phyloP scores from a whole-genome alignment of 2,329 filamentous ascomycete species.

The Blastomyces gilchristii region DNA sequence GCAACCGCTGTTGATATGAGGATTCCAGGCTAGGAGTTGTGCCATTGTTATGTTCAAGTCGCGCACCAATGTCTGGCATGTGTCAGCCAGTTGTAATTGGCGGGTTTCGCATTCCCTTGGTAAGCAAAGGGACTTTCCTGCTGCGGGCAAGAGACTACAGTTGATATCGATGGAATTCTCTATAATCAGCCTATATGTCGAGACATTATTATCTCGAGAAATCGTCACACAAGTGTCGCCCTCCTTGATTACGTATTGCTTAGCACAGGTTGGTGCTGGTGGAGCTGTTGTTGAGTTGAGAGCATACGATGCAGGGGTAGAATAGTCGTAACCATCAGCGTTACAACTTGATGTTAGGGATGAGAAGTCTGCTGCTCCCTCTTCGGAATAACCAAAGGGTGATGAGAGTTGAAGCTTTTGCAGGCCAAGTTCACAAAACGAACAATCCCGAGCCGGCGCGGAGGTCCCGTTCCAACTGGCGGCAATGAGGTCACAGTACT shows the following conservation, averaged over 20 bases:
- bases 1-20: slow-evolving; percentile 13
- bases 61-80: slow-evolving; percentile 9
- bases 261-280: slow-evolving; percentile 2
- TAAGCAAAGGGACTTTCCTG: slow-evolving; percentile 4
- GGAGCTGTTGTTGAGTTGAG: slow-evolving; percentile 7
- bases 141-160: background rate
- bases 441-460: slow-evolving; percentile 11
- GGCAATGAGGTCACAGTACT: background rate
- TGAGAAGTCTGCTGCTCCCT: slow-evolving; percentile 8
- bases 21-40: slow-evolving; percentile 16
- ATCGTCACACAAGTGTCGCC: slow-evolving; percentile 3
- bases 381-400: slow-evolving; percentile 14
- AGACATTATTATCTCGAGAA: background rate
- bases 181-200: background rate
- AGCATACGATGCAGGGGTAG: slow-evolving; percentile 10
- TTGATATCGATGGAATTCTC: background rate
- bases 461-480: background rate
- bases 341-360: slow-evolving; percentile 9
- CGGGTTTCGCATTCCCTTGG: slow-evolving; percentile 11
- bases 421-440: slow-evolving; percentile 12
- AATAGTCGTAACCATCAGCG: slow-evolving; percentile 10
- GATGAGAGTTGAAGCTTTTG: slow-evolving; percentile 14
- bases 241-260: background rate
- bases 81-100: slow-evolving; percentile 11
- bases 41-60: slow-evolving; percentile 10